Conservation (phyloP, 1,139 yeast species). For the Magnusiomyces suaveolens region DNA sequence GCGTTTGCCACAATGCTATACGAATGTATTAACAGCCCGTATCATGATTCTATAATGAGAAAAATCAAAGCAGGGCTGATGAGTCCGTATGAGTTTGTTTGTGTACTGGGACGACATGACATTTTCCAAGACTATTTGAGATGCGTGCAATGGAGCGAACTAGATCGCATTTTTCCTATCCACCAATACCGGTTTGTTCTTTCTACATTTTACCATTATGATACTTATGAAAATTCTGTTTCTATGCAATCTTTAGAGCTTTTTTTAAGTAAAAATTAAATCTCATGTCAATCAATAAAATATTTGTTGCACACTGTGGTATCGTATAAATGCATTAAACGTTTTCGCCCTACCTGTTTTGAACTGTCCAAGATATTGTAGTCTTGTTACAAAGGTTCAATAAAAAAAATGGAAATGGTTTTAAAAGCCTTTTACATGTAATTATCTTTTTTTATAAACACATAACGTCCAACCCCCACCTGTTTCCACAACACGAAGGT, state of each 20-base stretch:
- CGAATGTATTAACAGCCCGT: slow-evolving; percentile 5
- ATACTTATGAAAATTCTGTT: neutral
- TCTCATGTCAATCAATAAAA: neutral
- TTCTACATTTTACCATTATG: slow-evolving; percentile 1
- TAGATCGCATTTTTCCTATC: slow-evolving; percentile 3
- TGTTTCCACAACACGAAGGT: too few species aligned
- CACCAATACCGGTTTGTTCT: slow-evolving; percentile 5
- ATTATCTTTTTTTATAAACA: too few species aligned
- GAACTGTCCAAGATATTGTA: too few species aligned
- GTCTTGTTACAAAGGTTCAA: too few species aligned
- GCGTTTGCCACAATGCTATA: slow-evolving; percentile 4
- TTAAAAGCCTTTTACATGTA: too few species aligned
- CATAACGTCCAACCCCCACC: too few species aligned
- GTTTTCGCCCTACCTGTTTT: too few species aligned
- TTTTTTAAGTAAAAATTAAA: neutral
- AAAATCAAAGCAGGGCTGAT: neutral
- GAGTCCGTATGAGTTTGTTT: slow-evolving; percentile 1
- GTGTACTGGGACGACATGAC: slow-evolving; percentile 1
- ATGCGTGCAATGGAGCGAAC: neutral
- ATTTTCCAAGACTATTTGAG: slow-evolving; percentile 3
- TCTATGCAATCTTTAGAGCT: slow-evolving; percentile 1
- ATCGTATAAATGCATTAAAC: too few species aligned
- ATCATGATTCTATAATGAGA: neutral
- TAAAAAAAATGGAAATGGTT: too few species aligned
- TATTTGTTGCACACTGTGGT: neutral